Percentiles rank a stretch among this genome's conserved stretches.
These are phyloP conservation scores for Pyrenochaeta sp. DNA, from an alignment of 2,329 filamentous ascomycete species.

Conservation along the genomic window DNA sequence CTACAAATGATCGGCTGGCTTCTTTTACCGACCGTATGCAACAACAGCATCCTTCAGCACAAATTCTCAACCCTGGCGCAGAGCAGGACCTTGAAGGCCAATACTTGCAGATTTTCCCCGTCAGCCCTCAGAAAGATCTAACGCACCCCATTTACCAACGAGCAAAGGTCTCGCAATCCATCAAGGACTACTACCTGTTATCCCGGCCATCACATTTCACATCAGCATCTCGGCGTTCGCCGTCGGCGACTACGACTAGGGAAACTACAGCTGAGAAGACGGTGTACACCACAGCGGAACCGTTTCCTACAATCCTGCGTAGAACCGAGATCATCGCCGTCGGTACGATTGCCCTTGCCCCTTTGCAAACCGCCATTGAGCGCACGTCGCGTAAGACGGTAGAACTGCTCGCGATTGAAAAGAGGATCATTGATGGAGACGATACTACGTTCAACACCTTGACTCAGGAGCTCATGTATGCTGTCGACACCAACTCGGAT, in stretches of 20 bases:
- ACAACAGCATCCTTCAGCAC: constrained; percentile 85
- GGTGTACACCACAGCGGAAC: constrained; percentile 81
- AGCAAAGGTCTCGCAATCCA: constrained; percentile 80
- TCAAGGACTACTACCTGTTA: constrained; percentile 86
- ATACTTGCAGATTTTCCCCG: constrained; percentile 81
- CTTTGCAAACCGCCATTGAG: constrained; percentile 89
- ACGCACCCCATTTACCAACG: constrained; percentile 86
- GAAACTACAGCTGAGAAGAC: constrained; percentile 85
- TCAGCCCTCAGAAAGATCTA: constrained; percentile 84
- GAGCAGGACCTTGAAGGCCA: constrained; percentile 88
- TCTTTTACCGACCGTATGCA: constrained; percentile 93
- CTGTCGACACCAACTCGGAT: constrained; percentile 77
- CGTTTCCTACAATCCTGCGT: constrained; percentile 89
- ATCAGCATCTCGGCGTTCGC: constrained; percentile 75
- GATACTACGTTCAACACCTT: constrained; percentile 73
- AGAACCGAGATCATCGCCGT: constrained; percentile 82
- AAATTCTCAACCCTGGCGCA: constrained; percentile 75
- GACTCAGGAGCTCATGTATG: constrained; percentile 78
- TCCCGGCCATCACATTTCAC: constrained; percentile 82
- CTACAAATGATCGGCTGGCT: constrained; percentile 76
- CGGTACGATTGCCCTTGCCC: constrained; percentile 71
- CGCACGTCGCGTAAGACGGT: constrained; percentile 89
- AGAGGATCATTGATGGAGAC: constrained; percentile 75
- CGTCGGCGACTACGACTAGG: constrained; percentile 69
- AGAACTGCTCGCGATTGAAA: constrained; percentile 80